Evolutionary conservation across 176 grass and related monocot genomes (phyloP), one percentile per base, ranked within the genome.

Genomic region (Raddia distichophylla): DNA sequence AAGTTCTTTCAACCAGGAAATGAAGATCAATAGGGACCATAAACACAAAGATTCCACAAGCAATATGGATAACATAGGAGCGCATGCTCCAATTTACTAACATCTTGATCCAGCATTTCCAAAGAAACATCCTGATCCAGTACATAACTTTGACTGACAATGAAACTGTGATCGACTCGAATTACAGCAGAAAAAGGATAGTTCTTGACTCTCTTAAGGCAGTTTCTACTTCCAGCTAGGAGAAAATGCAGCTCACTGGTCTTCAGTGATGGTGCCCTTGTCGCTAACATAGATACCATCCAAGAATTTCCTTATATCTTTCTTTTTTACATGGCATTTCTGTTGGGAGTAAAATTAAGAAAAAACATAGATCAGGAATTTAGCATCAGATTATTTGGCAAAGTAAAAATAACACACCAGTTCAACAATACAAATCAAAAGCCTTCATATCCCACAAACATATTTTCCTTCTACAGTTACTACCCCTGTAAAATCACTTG

Each of bases 251-350:
- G 82, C 83, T 89, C 79, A 82, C 73, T 91, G 81, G 14, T 91
- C 86, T 7, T 71, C 89, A 19, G 45, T 47, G 35, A 94, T 87
- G 35, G 80, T 77, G 12, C 92, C 83, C 77, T 91, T 91, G 72
- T 94, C 92, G 22, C 92, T 94, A 22, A 94, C 84, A 60, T 91
- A 91, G 43, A 94, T 94, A 76, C 86, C 92, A 54, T 94, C 92
- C 86, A 91, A 79, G 62, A 94, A 91, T 83, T 94, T 94, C 78
- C 89, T 72, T 76, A 94, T 94, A 71, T 94, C 89, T 64, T 94
- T 94, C n/a, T 91, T 94, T 60, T 94, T 94, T 20, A 94, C 92
- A 6, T 91, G 89, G 64, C 92, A 94, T 91, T 94, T 94, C 86
- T 94, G 89, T 84, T 81, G 2, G 4, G 27, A 64, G 43, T 5